Evolutionary conservation across 257 asterid genomes (phyloP), one percentile per base, ranked within the genome.

Genomic region (Haberlea rhodopensis): DNA sequence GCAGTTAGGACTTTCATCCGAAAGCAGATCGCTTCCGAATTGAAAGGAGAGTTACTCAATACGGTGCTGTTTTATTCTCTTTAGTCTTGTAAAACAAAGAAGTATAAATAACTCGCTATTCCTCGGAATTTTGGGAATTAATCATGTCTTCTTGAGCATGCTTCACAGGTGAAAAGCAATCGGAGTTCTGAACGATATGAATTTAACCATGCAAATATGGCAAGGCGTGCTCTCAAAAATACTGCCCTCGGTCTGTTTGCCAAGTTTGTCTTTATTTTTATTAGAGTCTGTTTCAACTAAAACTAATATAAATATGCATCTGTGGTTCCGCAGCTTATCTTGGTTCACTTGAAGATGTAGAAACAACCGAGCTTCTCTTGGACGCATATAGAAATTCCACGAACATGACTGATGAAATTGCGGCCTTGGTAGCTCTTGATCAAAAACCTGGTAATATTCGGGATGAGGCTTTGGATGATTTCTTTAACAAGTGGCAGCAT

Each of bases 341-440:
- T 57, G 95, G 90, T 52, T 74, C 82, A 4, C 87, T 88, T 63
- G 88, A 71, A 49, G 90, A 79, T 68, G 72, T 71, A n/a, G 87
- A 82, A 69, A 53, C 70, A 51, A 81, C 77, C 4, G 94, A 94
- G 75, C 94, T 94, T 66, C 81, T 78, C 6, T 58, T 94, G 75
- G 76, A 86, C 16, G 97, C 87, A 75, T 94, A 94, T 70, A 80
- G 20, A 65, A 72, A 75, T 34, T 97, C 99, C 72, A 83, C 94
- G 46, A 94, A 94, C 71, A 63, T 94, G 96, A 94, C 99, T 0
- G 99, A 94, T 46, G 96, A 92, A 74, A 79, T 92, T 80, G 83
- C 95, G 6, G 90, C 96, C 28, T 79, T 94, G 48, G 83, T 76
- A 19, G 95, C 97, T 66, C 87, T 94, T 68, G 94, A 86, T 64